These are phyloP conservation scores for Allium cepa DNA, from an alignment of 106 monocot species.

Conservation along the genomic window DNA sequence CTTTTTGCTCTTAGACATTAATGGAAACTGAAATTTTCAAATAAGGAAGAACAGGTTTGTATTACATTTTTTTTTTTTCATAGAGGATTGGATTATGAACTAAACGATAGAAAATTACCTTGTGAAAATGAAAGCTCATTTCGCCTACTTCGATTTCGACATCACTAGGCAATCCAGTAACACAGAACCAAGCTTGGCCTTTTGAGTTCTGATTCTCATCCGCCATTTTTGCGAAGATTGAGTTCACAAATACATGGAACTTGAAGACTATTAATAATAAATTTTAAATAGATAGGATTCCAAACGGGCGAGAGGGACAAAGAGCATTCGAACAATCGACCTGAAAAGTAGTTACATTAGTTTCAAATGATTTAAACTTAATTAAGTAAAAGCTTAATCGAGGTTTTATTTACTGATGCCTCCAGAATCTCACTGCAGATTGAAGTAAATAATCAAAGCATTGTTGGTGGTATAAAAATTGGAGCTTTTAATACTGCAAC, in stretches of 20 bases:
- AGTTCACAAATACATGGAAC: not conserved
- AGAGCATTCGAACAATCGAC: conserved; percentile 10
- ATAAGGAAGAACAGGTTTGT: not conserved
- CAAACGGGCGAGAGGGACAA: conserved; percentile 7
- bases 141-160: conserved; percentile 66
- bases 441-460: conserved; percentile 3
- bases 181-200: conserved; percentile 87
- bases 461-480: not conserved
- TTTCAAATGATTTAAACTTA: not conserved
- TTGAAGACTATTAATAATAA: not conserved
- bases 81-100: too few species aligned
- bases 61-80: too few species aligned
- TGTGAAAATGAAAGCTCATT: conserved; percentile 89
- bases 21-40: conserved; percentile 48
- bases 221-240: conserved; percentile 21
- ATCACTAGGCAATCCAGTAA: conserved; percentile 88
- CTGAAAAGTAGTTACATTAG: not conserved
- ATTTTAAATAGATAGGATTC: conserved; percentile 1
- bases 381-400: not conserved
- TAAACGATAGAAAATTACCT: conserved; percentile 23
- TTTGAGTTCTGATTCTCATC: conserved; percentile 28
- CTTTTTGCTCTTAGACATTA: conserved; percentile 76
- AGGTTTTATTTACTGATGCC: not conserved
- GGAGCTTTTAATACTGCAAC: not conserved
- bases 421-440: conserved; percentile 4